Base-by-base conservation (phyloP, 495 filamentous ascomycete genomes). In the Penicillium steckii region DNA sequence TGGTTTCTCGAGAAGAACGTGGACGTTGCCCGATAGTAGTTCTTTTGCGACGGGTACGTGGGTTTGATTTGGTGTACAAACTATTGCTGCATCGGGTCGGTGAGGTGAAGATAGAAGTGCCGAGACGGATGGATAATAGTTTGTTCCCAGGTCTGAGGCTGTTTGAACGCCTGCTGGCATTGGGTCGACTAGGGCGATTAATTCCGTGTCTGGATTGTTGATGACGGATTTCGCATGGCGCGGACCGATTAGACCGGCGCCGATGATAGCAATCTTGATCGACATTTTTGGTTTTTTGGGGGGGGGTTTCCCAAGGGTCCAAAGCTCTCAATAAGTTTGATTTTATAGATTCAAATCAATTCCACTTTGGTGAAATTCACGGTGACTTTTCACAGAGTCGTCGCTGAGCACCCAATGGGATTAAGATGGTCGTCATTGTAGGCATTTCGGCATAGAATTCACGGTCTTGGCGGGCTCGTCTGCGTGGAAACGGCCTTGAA, bases 1-100 rank as follows among this genome's bases (percentile, higher is more conserved):
- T 3, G 82, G 82, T 48, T 85, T 85, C 59, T 85, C 82, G 29
- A 84, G 70, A 18, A 86, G 70, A 15, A 83, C 67, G 55, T 82
- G 76, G 32, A 85, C 66, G 1, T 74, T 77, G 9, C 60, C 70
- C 0, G 68, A 54, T 12, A 82, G 69, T 9, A 84, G 72, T 33
- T 79, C 69, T 18, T 75, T 73, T 4, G 79, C 62, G 12, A 84
- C 51, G 9, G 73, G 50, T 18, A 82, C 80, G 55, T 84, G 82
- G 1, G 76, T 80, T 59, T 76, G 66, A 52, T 84, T 86, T 4
- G 83, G 82, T 1, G 81, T 85, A 66, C 78, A 82, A 46, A 85
- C 72, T 22, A 84, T 80, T 13, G 81, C 81, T 26, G 78, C 81
- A 32, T 83, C 71, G 10, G 79, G 79, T 8, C 51, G 57, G 25